phyloP scores from a whole-genome alignment of 371 early-diverging fungal genomes.

The Mucor lusitanicus region DNA sequence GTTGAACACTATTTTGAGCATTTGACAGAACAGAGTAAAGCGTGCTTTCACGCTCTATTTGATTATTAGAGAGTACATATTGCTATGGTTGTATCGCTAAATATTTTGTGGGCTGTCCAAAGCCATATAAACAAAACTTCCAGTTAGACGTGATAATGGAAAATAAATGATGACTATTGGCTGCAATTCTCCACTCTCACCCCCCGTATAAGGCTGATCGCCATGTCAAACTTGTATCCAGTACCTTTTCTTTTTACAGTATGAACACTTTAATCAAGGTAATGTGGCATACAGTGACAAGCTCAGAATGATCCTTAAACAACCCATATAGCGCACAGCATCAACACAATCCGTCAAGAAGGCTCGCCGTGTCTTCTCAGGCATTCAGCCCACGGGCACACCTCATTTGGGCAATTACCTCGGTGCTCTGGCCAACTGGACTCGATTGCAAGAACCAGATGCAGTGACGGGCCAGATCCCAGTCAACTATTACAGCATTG shows the following conservation, averaged over 20 bases:
- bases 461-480: slow-evolving; percentile 25
- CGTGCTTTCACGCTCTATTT: too few species aligned
- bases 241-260: background rate
- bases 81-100: too few species aligned
- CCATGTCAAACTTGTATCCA: too few species aligned
- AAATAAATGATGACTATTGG: too few species aligned
- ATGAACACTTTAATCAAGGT: slow-evolving; percentile 17
- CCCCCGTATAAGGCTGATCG: too few species aligned
- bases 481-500: slow-evolving; percentile 72
- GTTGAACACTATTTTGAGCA: too few species aligned
- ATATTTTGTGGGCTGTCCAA: too few species aligned
- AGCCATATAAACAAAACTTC: too few species aligned
- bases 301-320: background rate
- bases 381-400: slow-evolving; percentile 93
- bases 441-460: slow-evolving; percentile 65
- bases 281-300: background rate
- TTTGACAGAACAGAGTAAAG: too few species aligned
- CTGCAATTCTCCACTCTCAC: too few species aligned
- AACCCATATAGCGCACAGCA: slow-evolving; percentile 18
- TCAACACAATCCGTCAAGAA: slow-evolving; percentile 12
- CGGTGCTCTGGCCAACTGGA: slow-evolving; percentile 91
- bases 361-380: slow-evolving; percentile 65
- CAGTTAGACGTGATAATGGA: too few species aligned
- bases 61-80: too few species aligned
- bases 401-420: slow-evolving; percentile 96